phyloP scores from a whole-genome alignment of 148 eudicot genomes.

The Rhododendron williamsianum region DNA sequence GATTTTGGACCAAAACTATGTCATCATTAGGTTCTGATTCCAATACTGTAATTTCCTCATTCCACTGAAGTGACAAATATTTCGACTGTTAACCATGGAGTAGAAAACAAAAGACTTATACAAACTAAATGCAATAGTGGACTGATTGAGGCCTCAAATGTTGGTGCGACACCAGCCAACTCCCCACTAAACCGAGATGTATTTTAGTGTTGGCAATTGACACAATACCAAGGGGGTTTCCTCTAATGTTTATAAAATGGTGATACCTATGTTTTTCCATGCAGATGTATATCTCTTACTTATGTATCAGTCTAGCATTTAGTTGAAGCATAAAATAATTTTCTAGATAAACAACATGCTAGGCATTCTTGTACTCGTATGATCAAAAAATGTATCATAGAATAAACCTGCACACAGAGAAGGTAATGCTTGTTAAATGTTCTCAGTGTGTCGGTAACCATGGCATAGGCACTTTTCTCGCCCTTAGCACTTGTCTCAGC shows the following conservation, averaged over 20 bases:
- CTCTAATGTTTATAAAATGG: not conserved
- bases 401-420: conserved; percentile 62
- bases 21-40: not conserved
- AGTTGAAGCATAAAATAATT: not conserved
- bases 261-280: not conserved
- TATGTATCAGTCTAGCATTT: not conserved
- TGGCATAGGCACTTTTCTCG: conserved; percentile 37
- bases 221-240: conserved; percentile 55
- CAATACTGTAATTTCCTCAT: not conserved
- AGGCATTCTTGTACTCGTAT: not conserved
- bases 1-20: not conserved
- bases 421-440: conserved; percentile 54
- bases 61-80: not conserved
- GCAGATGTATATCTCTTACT: not conserved
- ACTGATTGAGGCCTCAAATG: not conserved
- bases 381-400: not conserved
- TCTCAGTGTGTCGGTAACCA: conserved; percentile 54
- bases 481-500: not conserved
- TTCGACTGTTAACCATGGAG: not conserved
- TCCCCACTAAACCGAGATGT: not conserved
- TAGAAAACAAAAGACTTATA: not conserved
- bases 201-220: conserved; percentile 15
- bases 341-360: not conserved
- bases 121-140: not conserved
- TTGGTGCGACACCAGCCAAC: not conserved